Conservation (phyloP, 257 asterid species). For the Anisodus acutangulus region DNA sequence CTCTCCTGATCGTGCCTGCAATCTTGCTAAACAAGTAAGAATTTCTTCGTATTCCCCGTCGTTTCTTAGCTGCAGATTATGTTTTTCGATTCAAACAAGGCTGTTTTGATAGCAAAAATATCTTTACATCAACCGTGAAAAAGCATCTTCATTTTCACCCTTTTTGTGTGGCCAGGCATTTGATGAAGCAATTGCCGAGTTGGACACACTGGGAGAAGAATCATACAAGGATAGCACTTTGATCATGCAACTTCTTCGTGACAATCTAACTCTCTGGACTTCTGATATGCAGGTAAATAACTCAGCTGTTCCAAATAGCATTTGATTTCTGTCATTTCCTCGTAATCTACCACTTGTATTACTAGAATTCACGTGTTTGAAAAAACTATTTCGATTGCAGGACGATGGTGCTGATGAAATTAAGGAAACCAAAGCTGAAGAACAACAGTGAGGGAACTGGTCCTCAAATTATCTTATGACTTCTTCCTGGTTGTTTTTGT, state of each 20-base stretch:
- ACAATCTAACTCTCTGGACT: slow-evolving; percentile 63
- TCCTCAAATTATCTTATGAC: slow-evolving; percentile 19
- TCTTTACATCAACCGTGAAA: background rate
- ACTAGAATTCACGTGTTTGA: background rate
- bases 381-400: slow-evolving; percentile 32
- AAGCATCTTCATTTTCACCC: background rate
- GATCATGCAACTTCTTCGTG: slow-evolving; percentile 67
- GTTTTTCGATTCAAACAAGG: background rate
- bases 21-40: slow-evolving; percentile 57
- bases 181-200: slow-evolving; percentile 61
- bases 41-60: background rate
- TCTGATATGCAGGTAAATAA: slow-evolving; percentile 59
- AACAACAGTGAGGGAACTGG: slow-evolving; percentile 45
- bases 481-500: slow-evolving; percentile 32
- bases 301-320: background rate
- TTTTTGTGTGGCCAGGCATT: slow-evolving; percentile 45
- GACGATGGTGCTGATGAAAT: slow-evolving; percentile 61
- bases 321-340: slow-evolving; percentile 10
- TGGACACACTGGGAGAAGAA: slow-evolving; percentile 55
- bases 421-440: slow-evolving; percentile 55
- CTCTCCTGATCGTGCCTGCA: slow-evolving; percentile 65
- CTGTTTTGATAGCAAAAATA: background rate
- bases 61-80: background rate
- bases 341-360: background rate
- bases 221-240: slow-evolving; percentile 52